Conservation (phyloP, 352 stramenopile species). For the Phytopythium oedochilum region DNA sequence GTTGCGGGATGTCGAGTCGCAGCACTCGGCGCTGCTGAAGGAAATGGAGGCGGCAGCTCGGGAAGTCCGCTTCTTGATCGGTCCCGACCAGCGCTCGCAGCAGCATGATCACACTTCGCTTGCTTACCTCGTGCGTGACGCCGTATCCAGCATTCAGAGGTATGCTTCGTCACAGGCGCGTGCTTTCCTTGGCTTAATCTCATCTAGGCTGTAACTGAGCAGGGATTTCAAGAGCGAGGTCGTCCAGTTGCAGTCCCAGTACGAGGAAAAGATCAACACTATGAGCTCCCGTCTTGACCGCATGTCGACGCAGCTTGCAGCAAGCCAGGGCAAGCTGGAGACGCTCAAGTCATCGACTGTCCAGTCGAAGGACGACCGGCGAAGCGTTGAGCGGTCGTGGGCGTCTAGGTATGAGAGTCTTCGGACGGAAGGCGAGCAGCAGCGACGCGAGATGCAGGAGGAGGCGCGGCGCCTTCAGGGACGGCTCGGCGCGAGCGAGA, state of each 20-base stretch:
- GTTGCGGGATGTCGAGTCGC: conserved; percentile 19
- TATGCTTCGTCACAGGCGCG: conserved; percentile 3
- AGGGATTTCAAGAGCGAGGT: conserved; percentile 45
- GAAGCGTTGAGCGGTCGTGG: conserved; percentile 36
- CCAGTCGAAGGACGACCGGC: conserved; percentile 39
- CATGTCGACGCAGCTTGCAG: conserved; percentile 31
- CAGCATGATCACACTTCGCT: conserved; percentile 7
- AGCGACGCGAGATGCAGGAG: conserved; percentile 36
- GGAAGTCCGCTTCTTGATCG: conserved; percentile 33
- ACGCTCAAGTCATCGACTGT: conserved; percentile 34
- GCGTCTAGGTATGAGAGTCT: conserved; percentile 37
- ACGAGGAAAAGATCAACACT: conserved; percentile 36
- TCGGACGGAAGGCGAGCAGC: conserved; percentile 33
- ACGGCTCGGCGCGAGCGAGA: conserved; percentile 25
- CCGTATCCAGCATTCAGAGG: conserved; percentile 28
- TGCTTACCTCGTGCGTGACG: conserved; percentile 24
- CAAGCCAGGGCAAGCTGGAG: conserved; percentile 47
- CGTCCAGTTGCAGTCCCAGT: conserved; percentile 26
- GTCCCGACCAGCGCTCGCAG: conserved; percentile 3
- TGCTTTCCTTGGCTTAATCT: background rate
- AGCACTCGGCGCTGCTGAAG: conserved; percentile 20
- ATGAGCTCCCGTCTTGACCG: conserved; percentile 38
- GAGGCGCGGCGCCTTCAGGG: conserved; percentile 32
- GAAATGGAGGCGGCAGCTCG: conserved; percentile 35
- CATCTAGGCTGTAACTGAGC: background rate